Base-by-base conservation (phyloP, 139 green algal species). In the Zygnema cylindricum region DNA sequence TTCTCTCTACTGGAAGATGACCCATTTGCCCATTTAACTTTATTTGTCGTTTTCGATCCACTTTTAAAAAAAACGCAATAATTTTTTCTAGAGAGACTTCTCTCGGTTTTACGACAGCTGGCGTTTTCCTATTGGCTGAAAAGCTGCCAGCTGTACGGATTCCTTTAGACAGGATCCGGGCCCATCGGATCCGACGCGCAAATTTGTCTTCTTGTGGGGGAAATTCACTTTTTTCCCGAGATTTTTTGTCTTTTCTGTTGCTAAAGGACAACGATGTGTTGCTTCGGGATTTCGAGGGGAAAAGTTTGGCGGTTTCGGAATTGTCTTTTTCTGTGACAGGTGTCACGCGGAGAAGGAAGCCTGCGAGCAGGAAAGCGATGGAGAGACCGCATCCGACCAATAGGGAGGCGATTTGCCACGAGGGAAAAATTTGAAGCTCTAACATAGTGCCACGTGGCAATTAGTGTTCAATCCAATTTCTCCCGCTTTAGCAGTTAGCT, bases 151-250 rank as follows among this genome's bases (percentile, higher is more conserved):
- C 57, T 30, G 30, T 73, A 25, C 30, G 30, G 57, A 73, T n/a
- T n/a, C n/a, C n/a, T n/a, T n/a, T n/a, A n/a, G n/a, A n/a, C n/a
- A n/a, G n/a, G n/a, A n/a, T n/a, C n/a, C n/a, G n/a, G n/a, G n/a
- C n/a, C 57, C 57, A 73, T 30, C 57, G 25, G 30, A 35, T 73
- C 30, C 57, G 25, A 35, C 57, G 57, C 30, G 57, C 57, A 35
- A 30, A 25, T 73, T 73, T 73, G 57, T 73, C 57, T 73, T 73
- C 57, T 30, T 73, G 25, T 73, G 57, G 57, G 30, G 57, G 57
- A 73, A 73, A 73, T 30, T 73, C 30, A 25, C 57, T 35, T 25
- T 25, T 30, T 73, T 35, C 57, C 57, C 25, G 25, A 35, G 30
- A 35, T 73, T 25, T 30, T 25, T 73, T 73, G 30, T 73, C 57